phyloP scores from a whole-genome alignment of 2,329 filamentous ascomycete genomes.

The Fusarium agapanthi region DNA sequence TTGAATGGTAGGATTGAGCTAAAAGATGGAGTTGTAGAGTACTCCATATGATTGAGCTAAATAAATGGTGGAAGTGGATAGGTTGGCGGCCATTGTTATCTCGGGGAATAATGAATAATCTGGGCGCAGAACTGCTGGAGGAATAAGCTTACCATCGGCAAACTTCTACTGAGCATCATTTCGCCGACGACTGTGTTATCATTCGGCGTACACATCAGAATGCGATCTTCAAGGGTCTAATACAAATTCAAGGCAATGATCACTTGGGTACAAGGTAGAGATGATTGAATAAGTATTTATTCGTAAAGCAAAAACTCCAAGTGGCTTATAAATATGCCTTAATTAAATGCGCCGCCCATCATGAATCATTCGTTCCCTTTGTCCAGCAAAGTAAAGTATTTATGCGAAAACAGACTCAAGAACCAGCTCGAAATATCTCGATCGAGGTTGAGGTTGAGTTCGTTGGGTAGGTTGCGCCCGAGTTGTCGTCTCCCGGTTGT shows the following conservation, averaged over 20 bases:
- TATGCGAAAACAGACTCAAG: constrained; percentile 39
- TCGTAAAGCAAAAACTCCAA: neutral
- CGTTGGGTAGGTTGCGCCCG: neutral
- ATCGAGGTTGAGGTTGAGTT: constrained; percentile 5
- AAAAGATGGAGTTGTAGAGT: neutral
- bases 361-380: neutral
- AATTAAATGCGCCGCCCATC: constrained; percentile 1
- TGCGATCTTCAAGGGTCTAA: neutral
- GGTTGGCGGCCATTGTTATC: neutral
- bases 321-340: neutral
- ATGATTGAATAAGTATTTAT: neutral
- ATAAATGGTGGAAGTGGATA: neutral
- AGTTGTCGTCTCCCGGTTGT: constrained; percentile 13
- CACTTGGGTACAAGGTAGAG: rapidly evolving
- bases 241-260: rapidly evolving
- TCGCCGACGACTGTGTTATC: neutral
- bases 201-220: neutral
- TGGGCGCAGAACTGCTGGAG: neutral
- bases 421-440: constrained; percentile 27
- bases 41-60: neutral
- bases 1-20: neutral
- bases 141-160: neutral
- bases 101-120: neutral
- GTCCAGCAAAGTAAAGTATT: neutral
- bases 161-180: neutral